Evolutionary conservation across 495 filamentous ascomycete species (phyloP), one percentile per base, ranked within the genome.

Genomic region (Neurospora sp.): DNA sequence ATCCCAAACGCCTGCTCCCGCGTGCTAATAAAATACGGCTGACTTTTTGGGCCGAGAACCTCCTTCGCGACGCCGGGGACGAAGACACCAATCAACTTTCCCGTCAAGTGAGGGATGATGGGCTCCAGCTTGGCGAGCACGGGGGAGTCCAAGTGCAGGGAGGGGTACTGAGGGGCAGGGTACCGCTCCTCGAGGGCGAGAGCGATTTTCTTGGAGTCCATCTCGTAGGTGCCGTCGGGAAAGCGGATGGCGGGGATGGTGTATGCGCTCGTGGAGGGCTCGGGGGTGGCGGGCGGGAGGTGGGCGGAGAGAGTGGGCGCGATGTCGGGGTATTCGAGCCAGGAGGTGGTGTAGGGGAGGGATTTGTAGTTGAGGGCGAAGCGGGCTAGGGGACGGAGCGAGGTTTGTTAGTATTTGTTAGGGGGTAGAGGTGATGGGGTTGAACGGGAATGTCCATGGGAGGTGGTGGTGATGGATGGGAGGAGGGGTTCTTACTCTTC

Each of bases 271-370:
- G 78, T 0, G 78, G 77, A 69, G 80, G 72, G 75, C 85, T 89
- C 69, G 2, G 48, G 39, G 35, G 10, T 12, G n/a, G 70, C 71
- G 9, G 48, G 44, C 35, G 18, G 23, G 12, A 16, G 18, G 69
- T 48, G 70, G 44, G 39, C 6, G 0, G 7, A 27, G 23, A 82
- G 77, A 0, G 74, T 71, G 5, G 85, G 80, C 9, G 77, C 82
- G 73, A 92, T 82, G 69, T 90, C 86, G 5, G 89, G 89, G 77
- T 91, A 91, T 76, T 91, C 88, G 72, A 77, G 78, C 89, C 88
- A 92, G 85, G 89, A 82, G 5, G 90, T 92, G 72, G 83, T 82
- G 81, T 90, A 91, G 69, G 86, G 82, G n/a, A 91, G 78, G 8
- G 81, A 80, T 77, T 92, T 91, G 82, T 84, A 89, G 80, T 91